Evolutionary conservation across 2,329 filamentous ascomycete species (phyloP).

Genomic region (Aspergillus luchuensis): DNA sequence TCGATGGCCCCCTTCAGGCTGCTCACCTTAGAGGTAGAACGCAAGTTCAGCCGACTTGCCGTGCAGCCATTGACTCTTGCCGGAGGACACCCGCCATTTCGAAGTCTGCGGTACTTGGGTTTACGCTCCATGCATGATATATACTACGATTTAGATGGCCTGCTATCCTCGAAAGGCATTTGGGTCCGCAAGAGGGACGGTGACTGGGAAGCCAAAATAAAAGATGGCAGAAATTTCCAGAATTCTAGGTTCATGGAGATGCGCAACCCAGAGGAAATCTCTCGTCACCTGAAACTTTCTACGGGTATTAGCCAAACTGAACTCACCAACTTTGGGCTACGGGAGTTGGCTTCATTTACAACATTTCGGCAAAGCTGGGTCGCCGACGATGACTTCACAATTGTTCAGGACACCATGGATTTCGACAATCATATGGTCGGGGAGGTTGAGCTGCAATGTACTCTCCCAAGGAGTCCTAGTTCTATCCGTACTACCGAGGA

Average conservation of each 20-base stretch:
- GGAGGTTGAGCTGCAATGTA: slow-evolving; percentile 1
- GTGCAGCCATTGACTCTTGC: neutral
- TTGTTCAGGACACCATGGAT: slow-evolving; percentile 2
- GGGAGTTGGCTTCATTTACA: neutral
- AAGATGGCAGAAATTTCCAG: neutral
- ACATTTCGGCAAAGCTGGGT: neutral
- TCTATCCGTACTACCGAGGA: neutral
- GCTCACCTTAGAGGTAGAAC: slow-evolving; percentile 10
- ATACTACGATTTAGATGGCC: slow-evolving; percentile 5
- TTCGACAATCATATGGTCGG: neutral
- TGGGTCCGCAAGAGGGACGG: slow-evolving; percentile 9
- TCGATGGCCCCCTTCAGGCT: neutral
- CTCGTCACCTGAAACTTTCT: neutral
- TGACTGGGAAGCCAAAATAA: slow-evolving; percentile 11
- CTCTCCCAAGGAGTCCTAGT: neutral
- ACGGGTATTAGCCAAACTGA: neutral
- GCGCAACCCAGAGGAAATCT: neutral
- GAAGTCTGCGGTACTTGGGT: neutral
- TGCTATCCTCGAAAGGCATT: slow-evolving; percentile 6
- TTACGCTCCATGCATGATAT: slow-evolving; percentile 6
- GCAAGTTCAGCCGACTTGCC: neutral
- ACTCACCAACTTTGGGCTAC: neutral
- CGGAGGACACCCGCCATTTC: neutral
- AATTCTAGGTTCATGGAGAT: slow-evolving; percentile 11
- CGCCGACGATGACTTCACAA: neutral